These are phyloP conservation scores for Arachis monticola DNA, from an alignment of 331 rosid genomes.

Conservation along the genomic window DNA sequence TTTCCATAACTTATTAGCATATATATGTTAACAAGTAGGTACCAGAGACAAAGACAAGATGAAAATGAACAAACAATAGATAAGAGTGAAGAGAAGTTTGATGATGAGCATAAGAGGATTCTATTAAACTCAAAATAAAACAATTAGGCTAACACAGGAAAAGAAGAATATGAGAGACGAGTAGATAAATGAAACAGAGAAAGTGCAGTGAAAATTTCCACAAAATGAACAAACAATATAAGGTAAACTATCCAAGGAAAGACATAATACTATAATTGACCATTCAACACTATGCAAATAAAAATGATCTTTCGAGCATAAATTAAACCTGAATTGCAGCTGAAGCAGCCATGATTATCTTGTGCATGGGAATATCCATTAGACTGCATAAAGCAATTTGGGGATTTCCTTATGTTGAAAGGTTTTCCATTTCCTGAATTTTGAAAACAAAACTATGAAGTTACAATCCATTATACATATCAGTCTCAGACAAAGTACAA, in stretches of 20 bases:
- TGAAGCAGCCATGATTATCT: constrained; percentile 65
- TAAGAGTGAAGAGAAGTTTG: not conserved
- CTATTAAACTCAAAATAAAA: not conserved
- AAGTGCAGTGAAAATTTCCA: not conserved
- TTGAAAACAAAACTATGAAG: constrained; percentile 10
- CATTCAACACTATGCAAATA: constrained; percentile 19
- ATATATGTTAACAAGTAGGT: not conserved
- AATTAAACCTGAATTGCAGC: constrained; percentile 70
- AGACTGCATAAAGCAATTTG: constrained; percentile 59
- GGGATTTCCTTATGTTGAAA: constrained; percentile 57
- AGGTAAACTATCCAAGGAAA: no score
- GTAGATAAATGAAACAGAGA: not conserved
- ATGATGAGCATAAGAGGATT: constrained; percentile 20
- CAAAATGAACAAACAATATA: not conserved
- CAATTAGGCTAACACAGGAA: not conserved
- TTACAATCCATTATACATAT: constrained; percentile 36
- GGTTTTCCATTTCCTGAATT: constrained; percentile 67
- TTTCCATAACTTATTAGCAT: constrained; percentile 6
- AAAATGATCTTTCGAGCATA: constrained; percentile 25
- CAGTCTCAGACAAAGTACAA: not conserved
- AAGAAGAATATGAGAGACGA: constrained; percentile 12
- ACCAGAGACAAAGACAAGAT: not conserved
- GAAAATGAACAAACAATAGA: constrained; percentile 19
- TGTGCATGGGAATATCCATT: constrained; percentile 62
- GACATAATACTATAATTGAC: not conserved